Evolutionary conservation across 2,329 filamentous ascomycete species (phyloP).

Genomic region (Penicillium sp.): DNA sequence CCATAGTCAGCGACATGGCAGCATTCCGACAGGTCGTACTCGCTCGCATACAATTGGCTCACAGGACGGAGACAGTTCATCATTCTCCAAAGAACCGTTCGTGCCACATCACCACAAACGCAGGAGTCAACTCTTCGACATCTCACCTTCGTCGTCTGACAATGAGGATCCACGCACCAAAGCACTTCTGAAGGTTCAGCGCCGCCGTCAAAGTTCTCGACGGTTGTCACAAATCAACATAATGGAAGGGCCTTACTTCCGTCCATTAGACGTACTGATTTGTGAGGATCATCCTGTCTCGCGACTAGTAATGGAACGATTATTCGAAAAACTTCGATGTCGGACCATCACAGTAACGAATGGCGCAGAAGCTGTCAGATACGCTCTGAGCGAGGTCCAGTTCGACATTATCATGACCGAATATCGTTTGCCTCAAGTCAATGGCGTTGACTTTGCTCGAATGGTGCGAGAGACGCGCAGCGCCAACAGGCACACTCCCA

Average conservation of each 20-base stretch:
- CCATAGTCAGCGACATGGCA: constrained; percentile 64
- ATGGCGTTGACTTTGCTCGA: constrained; percentile 89
- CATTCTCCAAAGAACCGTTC: constrained; percentile 63
- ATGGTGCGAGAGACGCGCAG: constrained; percentile 99
- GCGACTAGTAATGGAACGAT: constrained; percentile 96
- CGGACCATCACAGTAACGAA: constrained; percentile 90
- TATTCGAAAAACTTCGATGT: constrained; percentile 92
- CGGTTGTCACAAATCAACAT: constrained; percentile 89
- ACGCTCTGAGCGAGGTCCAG: constrained; percentile 94
- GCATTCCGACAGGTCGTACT: constrained; percentile 67
- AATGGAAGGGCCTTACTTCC: constrained; percentile 80
- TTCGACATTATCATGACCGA: constrained; percentile 99
- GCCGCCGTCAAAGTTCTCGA: constrained; percentile 91
- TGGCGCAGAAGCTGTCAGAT: constrained; percentile 87
- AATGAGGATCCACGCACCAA: constrained; percentile 94
- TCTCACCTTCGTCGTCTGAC: constrained; percentile 96
- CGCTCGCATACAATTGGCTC: constrained; percentile 92
- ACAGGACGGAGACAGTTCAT: constrained; percentile 80
- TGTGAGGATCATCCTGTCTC: constrained; percentile 98
- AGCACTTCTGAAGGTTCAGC: constrained; percentile 85
- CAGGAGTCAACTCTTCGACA: constrained; percentile 90
- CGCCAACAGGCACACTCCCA: constrained; percentile 88
- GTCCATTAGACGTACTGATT: constrained; percentile 89
- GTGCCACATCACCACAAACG: constrained; percentile 78
- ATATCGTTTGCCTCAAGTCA: constrained; percentile 92